Evolutionary conservation across 495 filamentous ascomycete genomes (phyloP), one percentile per base, ranked within the genome.

Genomic region (Achaetomiella virescens): DNA sequence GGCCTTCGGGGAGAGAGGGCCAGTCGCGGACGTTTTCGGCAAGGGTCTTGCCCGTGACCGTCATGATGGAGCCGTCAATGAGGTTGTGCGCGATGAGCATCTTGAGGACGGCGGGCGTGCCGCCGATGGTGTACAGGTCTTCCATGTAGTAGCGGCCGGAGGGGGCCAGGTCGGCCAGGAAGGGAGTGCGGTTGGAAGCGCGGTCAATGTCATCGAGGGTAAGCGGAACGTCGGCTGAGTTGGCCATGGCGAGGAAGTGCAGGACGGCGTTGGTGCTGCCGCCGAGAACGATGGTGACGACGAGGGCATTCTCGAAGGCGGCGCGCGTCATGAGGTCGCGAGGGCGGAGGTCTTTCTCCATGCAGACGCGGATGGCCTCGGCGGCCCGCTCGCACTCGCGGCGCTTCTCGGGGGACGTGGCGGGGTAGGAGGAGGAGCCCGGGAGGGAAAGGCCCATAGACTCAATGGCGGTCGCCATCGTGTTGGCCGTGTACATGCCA

Each of bases 401-500:
- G 76, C 87, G 84, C 72, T 98, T 98, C 38, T 90, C 85, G 7
- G 93, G 91, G 3, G 88, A 92, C 9, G 82, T 76, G 3, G 93
- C 93, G 3, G 92, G 91, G 51, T 85, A 96, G 0, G 89, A 92
- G 0, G 90, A 95, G 1, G 90, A 96, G 10, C 92, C 92, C 0
- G 93, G 92, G 15, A 97, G 78, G 2, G 84, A 84, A 21, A 98
- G 78, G 50, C 93, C 93, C 89, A 98, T 95, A 8, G 90, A 88
- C 70, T 98, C 93, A 59, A 98, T 90, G 14, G 91, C 91, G 0
- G 91, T 95, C 6, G 90, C 88, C 91, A 98, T 96, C 2, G 93
- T 97, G 70, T 98, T 98, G 52, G 93, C 93, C 2, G 93, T 98
- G 71, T 88, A 82, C 89, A 98, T 98, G 46, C 93, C 93, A 59